A percentile compares a stretch with the other conserved stretches of the same genome.
Evolutionary conservation across 805 yeast genomes (phyloP).

Genomic region (Lachancea cidri): DNA sequence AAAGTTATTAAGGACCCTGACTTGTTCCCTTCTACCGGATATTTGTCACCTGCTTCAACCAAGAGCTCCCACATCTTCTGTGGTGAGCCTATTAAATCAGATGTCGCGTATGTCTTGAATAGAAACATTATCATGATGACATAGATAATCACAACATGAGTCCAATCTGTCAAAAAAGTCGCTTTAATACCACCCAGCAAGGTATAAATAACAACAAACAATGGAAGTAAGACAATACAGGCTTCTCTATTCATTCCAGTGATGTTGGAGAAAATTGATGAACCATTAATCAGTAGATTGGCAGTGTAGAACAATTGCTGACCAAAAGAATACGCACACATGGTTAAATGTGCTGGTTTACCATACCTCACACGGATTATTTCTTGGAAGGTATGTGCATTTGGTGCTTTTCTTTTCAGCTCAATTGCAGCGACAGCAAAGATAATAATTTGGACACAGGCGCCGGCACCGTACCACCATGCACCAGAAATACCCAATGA

Average conservation of each 20-base stretch:
- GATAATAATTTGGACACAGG: slow-evolving; percentile 71
- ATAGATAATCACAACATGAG: slow-evolving; percentile 68
- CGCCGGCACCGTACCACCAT: slow-evolving; percentile 78
- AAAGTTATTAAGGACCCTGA: slow-evolving; percentile 79
- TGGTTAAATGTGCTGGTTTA: slow-evolving; percentile 61
- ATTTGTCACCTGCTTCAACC: slow-evolving; percentile 44
- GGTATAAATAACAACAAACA: slow-evolving; percentile 65
- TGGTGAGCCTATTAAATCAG: slow-evolving; percentile 61
- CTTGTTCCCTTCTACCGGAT: slow-evolving; percentile 68
- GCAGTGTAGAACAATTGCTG: slow-evolving; percentile 58
- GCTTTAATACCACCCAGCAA: slow-evolving; percentile 52
- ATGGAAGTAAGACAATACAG: slow-evolving; percentile 70
- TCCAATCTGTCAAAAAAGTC: slow-evolving; percentile 53
- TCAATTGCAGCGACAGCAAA: slow-evolving; percentile 80
- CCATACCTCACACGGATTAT: slow-evolving; percentile 75
- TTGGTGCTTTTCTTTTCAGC: slow-evolving; percentile 78
- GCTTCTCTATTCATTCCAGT: slow-evolving; percentile 79
- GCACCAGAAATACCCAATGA: slow-evolving; percentile 69
- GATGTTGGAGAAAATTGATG: slow-evolving; percentile 67
- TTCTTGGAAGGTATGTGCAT: slow-evolving; percentile 81
- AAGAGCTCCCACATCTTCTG: slow-evolving; percentile 65
- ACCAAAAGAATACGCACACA: slow-evolving; percentile 50
- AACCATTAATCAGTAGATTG: slow-evolving; percentile 82
- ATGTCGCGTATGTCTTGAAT: slow-evolving; percentile 65
- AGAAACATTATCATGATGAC: slow-evolving; percentile 71